Conservation (phyloP, 2,329 filamentous ascomycete genomes). For the Verticillium alfalfae region DNA sequence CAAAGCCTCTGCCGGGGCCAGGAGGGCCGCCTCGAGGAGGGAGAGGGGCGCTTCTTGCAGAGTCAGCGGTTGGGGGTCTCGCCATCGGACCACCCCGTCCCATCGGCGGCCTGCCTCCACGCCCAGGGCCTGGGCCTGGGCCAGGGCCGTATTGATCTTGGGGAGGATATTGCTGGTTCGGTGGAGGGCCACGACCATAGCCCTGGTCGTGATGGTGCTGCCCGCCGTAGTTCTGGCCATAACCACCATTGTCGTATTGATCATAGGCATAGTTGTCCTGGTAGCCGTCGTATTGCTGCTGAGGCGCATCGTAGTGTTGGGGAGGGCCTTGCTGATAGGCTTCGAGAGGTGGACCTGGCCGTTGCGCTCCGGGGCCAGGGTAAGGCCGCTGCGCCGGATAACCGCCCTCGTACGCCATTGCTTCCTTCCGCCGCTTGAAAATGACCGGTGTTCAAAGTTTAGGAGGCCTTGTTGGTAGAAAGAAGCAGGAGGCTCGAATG, state of each 20-base stretch:
- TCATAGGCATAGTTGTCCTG: slow-evolving; percentile 40
- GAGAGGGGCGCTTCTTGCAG: slow-evolving; percentile 27
- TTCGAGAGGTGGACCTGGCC: slow-evolving; percentile 30
- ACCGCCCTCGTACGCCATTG: slow-evolving; percentile 47
- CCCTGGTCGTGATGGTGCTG: slow-evolving; percentile 39
- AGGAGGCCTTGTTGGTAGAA: neutral
- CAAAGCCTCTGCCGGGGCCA: slow-evolving; percentile 24
- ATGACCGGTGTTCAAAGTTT: neutral
- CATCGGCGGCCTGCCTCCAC: slow-evolving; percentile 33
- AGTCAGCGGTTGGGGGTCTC: slow-evolving; percentile 32
- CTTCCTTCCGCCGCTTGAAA: neutral
- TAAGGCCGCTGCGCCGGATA: slow-evolving; percentile 44
- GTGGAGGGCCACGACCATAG: slow-evolving; percentile 37
- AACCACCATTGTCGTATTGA: slow-evolving; percentile 33
- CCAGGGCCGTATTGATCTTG: slow-evolving; percentile 39
- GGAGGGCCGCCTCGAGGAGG: slow-evolving; percentile 28
- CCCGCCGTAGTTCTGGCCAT: slow-evolving; percentile 30
- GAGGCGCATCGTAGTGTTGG: slow-evolving; percentile 25
- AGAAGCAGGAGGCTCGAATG: neutral
- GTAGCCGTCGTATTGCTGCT: slow-evolving; percentile 39
- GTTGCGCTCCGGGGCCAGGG: slow-evolving; percentile 36
- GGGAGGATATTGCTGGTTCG: slow-evolving; percentile 30
- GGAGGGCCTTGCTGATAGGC: slow-evolving; percentile 23
- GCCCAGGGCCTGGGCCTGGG: slow-evolving; percentile 29
- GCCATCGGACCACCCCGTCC: slow-evolving; percentile 40